Percentiles rank a stretch among this genome's conserved stretches.
These are phyloP conservation scores for Magnusiomyces tetraspermus DNA, from an alignment of 1,139 yeast species.

Conservation along the genomic window DNA sequence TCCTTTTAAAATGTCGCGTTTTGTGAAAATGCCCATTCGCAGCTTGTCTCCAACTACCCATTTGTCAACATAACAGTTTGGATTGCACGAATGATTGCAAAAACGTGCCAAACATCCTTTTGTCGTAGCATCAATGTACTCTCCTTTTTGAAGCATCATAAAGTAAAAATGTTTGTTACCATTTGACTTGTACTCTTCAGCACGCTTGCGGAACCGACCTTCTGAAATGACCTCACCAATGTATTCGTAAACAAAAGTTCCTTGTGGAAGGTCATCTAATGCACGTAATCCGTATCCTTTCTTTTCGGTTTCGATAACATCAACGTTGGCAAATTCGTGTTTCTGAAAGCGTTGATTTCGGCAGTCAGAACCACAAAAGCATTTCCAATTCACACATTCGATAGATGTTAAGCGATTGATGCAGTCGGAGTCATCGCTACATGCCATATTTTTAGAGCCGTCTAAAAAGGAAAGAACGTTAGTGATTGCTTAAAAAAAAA, in stretches of 20 bases:
- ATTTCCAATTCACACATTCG: constrained; percentile 71
- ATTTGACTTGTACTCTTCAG: constrained; percentile 59
- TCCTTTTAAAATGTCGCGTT: constrained; percentile 58
- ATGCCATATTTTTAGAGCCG: constrained; percentile 50
- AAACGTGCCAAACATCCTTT: constrained; percentile 85
- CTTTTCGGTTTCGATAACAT: constrained; percentile 67
- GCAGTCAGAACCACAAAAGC: constrained; percentile 71
- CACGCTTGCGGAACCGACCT: constrained; percentile 56
- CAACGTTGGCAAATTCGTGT: constrained; percentile 58
- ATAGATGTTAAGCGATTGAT: constrained; percentile 85
- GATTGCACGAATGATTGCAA: constrained; percentile 90
- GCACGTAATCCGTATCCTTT: constrained; percentile 92
- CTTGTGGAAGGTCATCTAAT: constrained; percentile 45
- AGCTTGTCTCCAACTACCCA: constrained; percentile 92
- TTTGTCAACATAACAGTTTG: constrained; percentile 90
- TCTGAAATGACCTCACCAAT: constrained; percentile 91
- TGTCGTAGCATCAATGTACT: constrained; percentile 87
- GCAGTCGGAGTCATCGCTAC: constrained; percentile 82
- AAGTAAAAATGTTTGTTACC: constrained; percentile 85
- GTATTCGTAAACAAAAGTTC: constrained; percentile 77
- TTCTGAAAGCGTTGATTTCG: constrained; percentile 81
- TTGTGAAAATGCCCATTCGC: constrained; percentile 92
- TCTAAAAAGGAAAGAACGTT: constrained; percentile 16
- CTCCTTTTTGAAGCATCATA: constrained; percentile 92
- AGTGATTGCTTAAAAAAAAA: too few relatives aligned